Base-by-base conservation (phyloP, 305 asterid genomes). In the Nicotiana rustica region DNA sequence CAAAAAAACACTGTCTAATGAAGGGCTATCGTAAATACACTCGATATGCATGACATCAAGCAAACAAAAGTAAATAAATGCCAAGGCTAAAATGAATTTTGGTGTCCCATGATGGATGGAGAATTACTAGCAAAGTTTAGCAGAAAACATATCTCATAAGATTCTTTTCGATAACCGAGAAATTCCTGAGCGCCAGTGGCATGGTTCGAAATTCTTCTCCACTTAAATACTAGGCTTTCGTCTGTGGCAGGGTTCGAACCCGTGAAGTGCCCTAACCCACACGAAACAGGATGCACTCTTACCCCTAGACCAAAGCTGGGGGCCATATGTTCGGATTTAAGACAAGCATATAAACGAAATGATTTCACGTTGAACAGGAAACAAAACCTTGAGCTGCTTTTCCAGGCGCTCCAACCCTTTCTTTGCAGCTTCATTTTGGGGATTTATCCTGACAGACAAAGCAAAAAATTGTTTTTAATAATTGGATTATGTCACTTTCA, bases 381-480 rank as follows among this genome's bases (percentile, higher is more conserved):
- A 44, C 18, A 76, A 80, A 86, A 94, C 99, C 99, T 96, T 96
- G 98, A 94, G 91, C 87, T 86, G 98, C 83, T 96, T 96, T 93
- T 96, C 99, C 90, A 96, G 89, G 77, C 99, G 97, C 80, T 96
- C 99, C 47, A 94, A 86, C 85, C 99, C 99, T 82, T 90, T 93
- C 82, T 90, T 93, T 3, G 99, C 98, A 78, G 95, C 98, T 87
- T 94, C 99, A 62, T 90, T 96, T 57, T 91, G 92, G 71, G 93
- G 89, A 88, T 96, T 96, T 86, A 94, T 94, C 94, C 99, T 96
- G 92, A 82, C 81, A 89, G 68, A 66, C 56, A 71, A 75, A 78
- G 25, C 15, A 65, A 66, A 69, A 65, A 38, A 25, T 25, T 14
- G 17, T 7, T 57, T 67, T 62, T 4, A 13, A 67, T 6, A 18